Evolutionary conservation across 768 basidiomycete genomes (phyloP).

Genomic region (Rhizopogon roseolus): DNA sequence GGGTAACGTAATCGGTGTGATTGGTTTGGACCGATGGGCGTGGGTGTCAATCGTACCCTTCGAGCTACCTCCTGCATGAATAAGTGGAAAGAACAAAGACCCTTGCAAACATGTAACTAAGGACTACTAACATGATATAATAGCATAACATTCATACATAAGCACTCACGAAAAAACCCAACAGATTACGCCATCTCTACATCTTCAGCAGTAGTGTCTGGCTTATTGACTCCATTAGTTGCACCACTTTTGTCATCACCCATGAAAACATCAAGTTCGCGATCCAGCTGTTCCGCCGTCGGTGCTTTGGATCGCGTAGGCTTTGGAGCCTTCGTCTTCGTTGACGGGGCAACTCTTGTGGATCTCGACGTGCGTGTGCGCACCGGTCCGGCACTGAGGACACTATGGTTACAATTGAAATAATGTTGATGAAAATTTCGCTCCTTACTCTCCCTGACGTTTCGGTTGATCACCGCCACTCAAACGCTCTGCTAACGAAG

Average conservation of each 20-base stretch:
- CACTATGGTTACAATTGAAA: background rate
- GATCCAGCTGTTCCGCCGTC: constrained; percentile 81
- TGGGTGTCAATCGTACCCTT: no score
- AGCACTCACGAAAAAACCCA: background rate
- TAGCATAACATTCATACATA: background rate
- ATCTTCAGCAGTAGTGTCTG: constrained; percentile 30
- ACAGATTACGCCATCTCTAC: constrained; percentile 46
- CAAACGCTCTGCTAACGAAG: constrained; percentile 64
- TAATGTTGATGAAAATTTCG: background rate
- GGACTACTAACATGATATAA: background rate
- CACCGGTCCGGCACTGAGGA: constrained; percentile 35
- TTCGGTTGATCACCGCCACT: constrained; percentile 37
- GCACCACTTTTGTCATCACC: constrained; percentile 40
- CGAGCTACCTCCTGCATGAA: background rate
- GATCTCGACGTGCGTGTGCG: constrained; percentile 31
- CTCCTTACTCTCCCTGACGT: constrained; percentile 11
- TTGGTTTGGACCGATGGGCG: no score
- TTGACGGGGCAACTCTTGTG: constrained; percentile 6
- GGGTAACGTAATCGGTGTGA: no score
- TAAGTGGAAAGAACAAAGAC: background rate
- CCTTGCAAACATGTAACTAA: background rate
- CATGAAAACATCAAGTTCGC: constrained; percentile 87
- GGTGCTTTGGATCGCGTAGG: constrained; percentile 47
- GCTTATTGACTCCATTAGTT: constrained; percentile 14
- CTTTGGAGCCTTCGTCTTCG: constrained; percentile 25